A percentile compares a stretch with the other conserved stretches of the same genome.
phyloP scores from a whole-genome alignment of 768 basidiomycete species.

The Coprinellus micaceus region DNA sequence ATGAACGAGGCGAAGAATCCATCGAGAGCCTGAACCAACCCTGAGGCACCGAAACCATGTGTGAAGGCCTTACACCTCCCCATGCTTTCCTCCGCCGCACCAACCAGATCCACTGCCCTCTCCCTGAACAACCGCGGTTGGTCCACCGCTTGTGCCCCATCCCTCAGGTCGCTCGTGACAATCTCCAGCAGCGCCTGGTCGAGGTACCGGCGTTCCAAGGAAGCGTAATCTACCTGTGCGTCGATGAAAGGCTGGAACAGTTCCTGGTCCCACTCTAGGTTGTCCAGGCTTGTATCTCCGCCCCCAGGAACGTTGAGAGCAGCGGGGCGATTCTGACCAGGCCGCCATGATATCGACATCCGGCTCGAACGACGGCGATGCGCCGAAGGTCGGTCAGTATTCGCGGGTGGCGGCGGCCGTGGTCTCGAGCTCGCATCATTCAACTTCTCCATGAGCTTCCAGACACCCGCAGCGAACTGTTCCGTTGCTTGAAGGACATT shows the following conservation, averaged over 20 bases:
- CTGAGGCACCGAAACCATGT: slow-evolving; percentile 80
- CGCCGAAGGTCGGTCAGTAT: slow-evolving; percentile 22
- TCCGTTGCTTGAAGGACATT: slow-evolving; percentile 69
- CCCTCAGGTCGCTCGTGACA: slow-evolving; percentile 40
- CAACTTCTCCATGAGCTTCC: slow-evolving; percentile 76
- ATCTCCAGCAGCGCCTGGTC: slow-evolving; percentile 53
- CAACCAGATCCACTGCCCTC: slow-evolving; percentile 69
- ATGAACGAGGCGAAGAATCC: slow-evolving; percentile 69
- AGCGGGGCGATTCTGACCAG: slow-evolving; percentile 32
- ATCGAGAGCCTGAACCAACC: slow-evolving; percentile 74
- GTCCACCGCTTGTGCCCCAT: slow-evolving; percentile 38
- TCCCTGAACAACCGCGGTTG: slow-evolving; percentile 70
- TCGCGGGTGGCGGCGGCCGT: slow-evolving; percentile 6
- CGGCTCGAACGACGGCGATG: slow-evolving; percentile 56
- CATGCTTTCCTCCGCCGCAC: slow-evolving; percentile 76
- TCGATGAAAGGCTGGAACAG: slow-evolving; percentile 94
- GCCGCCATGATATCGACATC: slow-evolving; percentile 63
- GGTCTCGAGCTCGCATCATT: slow-evolving; percentile 31
- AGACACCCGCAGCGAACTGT: slow-evolving; percentile 71
- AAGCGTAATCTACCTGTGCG: slow-evolving; percentile 80
- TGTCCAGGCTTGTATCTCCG: slow-evolving; percentile 28
- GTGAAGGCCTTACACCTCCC: slow-evolving; percentile 76
- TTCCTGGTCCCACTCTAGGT: slow-evolving; percentile 82
- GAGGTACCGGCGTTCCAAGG: slow-evolving; percentile 71
- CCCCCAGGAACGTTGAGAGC: slow-evolving; percentile 5